These are phyloP conservation scores for Capsella rubella DNA, from an alignment of 441 rosid genomes.

Conservation along the genomic window DNA sequence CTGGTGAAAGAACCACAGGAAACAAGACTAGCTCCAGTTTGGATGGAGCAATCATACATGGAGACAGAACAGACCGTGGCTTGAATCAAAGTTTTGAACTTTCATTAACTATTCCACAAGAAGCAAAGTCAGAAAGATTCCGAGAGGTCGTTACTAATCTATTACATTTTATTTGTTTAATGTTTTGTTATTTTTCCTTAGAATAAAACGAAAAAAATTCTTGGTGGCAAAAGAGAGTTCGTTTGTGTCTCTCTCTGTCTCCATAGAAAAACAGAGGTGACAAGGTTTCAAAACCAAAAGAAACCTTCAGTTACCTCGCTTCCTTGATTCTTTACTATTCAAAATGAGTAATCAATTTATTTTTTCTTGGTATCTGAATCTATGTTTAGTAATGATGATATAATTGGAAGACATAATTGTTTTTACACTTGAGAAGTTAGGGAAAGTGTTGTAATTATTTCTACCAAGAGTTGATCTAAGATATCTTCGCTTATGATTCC, in stretches of 20 bases:
- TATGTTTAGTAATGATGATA: constrained; percentile 16
- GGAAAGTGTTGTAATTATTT: constrained; percentile 50
- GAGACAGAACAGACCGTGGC: constrained; percentile 88
- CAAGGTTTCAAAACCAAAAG: constrained; percentile 35
- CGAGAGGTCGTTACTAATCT: constrained; percentile 40
- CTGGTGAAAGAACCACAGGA: constrained; percentile 68
- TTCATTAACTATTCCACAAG: constrained; percentile 28
- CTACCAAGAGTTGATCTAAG: constrained; percentile 61
- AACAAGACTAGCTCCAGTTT: constrained; percentile 54
- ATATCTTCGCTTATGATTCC: constrained; percentile 51
- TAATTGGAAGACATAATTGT: constrained; percentile 17
- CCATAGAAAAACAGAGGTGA: constrained; percentile 41
- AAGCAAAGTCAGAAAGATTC: constrained; percentile 17
- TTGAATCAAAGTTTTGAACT: constrained; percentile 43
- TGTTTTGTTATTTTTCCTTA: constrained; percentile 47
- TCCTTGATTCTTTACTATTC: constrained; percentile 38
- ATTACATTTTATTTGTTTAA: constrained; percentile 54
- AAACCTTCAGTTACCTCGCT: constrained; percentile 40
- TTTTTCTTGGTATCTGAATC: background rate
- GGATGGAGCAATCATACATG: constrained; percentile 82
- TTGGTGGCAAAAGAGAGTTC: constrained; percentile 32
- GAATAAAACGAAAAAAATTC: constrained; percentile 28
- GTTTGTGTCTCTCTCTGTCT: constrained; percentile 36
- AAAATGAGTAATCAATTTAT: constrained; percentile 26
- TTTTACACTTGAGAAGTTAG: constrained; percentile 34